Evolutionary conservation across 768 basidiomycete species (phyloP).

Genomic region (Candolleomyces efflorescens): DNA sequence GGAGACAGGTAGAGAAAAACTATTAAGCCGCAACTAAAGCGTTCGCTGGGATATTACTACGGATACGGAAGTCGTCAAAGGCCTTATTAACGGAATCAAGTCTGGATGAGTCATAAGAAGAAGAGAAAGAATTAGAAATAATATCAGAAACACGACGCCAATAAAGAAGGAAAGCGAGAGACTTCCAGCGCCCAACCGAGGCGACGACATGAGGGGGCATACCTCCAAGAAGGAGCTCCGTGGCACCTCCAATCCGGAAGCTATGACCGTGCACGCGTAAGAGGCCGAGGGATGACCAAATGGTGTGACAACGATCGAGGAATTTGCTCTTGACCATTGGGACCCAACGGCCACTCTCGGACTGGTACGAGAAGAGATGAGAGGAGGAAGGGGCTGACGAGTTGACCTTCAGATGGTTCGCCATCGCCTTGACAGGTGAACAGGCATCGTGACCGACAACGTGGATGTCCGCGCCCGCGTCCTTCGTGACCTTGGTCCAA

Average conservation of each 20-base stretch:
- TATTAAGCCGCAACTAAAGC: no score
- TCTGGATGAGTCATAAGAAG: not conserved
- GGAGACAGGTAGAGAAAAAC: no score
- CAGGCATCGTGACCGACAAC: constrained; percentile 14
- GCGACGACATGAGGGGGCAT: constrained; percentile 28
- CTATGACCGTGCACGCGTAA: constrained; percentile 17
- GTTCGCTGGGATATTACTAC: not conserved
- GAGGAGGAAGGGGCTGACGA: constrained; percentile 11
- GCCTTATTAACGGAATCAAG: not conserved
- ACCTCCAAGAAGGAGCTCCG: constrained; percentile 21
- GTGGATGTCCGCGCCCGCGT: constrained; percentile 22
- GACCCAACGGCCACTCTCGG: not conserved
- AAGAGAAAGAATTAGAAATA: not conserved
- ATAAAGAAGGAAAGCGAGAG: constrained; percentile 24
- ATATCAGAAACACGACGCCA: constrained; percentile 14
- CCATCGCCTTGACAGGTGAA: constrained; percentile 16
- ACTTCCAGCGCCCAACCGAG: constrained; percentile 29
- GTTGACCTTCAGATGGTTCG: constrained; percentile 19
- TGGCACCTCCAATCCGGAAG: constrained; percentile 24
- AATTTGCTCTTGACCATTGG: constrained; percentile 10
- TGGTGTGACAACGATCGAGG: constrained; percentile 4
- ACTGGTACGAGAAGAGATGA: constrained; percentile 11
- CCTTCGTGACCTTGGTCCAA: constrained; percentile 28
- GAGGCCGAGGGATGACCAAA: constrained; percentile 9
- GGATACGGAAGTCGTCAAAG: not conserved